Conservation (phyloP, 306 rosid genomes). For the Lotus japonicus region DNA sequence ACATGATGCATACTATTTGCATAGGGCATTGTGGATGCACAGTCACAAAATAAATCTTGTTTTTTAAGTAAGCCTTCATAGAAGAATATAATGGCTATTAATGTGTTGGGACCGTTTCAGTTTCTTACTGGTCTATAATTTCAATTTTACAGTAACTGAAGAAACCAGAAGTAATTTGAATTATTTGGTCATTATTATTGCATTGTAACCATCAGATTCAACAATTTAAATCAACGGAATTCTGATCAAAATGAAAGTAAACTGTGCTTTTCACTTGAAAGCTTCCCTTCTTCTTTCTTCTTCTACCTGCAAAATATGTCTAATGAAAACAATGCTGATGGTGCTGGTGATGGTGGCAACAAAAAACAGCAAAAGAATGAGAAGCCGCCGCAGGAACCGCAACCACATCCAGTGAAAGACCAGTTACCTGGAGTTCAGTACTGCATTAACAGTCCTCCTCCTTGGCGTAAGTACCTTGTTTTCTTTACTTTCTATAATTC, state of each 20-base stretch:
- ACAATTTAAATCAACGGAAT: background rate
- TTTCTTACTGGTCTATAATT: background rate
- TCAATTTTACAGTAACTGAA: background rate
- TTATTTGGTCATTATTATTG: background rate
- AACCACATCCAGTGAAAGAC: slow-evolving; percentile 38
- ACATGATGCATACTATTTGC: too few species aligned
- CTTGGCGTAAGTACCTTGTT: slow-evolving; percentile 50
- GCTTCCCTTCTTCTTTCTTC: background rate
- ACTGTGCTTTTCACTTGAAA: too few species aligned
- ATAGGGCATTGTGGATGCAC: too few species aligned
- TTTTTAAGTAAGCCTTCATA: too few species aligned
- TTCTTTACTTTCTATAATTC: background rate
- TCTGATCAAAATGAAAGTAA: background rate
- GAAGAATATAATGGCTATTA: background rate
- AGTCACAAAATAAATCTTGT: too few species aligned
- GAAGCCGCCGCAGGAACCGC: background rate
- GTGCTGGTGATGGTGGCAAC: background rate
- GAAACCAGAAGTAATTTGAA: background rate
- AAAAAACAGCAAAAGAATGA: background rate
- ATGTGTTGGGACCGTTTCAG: background rate
- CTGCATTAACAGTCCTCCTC: slow-evolving; percentile 79
- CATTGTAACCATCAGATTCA: background rate
- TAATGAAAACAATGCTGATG: background rate
- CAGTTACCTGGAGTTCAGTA: slow-evolving; percentile 70
- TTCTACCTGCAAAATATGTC: too few species aligned